A percentile compares a stretch with the other conserved stretches of the same genome.
phyloP scores from a whole-genome alignment of 257 asterid genomes.

The Craterostigma plantagineum region DNA sequence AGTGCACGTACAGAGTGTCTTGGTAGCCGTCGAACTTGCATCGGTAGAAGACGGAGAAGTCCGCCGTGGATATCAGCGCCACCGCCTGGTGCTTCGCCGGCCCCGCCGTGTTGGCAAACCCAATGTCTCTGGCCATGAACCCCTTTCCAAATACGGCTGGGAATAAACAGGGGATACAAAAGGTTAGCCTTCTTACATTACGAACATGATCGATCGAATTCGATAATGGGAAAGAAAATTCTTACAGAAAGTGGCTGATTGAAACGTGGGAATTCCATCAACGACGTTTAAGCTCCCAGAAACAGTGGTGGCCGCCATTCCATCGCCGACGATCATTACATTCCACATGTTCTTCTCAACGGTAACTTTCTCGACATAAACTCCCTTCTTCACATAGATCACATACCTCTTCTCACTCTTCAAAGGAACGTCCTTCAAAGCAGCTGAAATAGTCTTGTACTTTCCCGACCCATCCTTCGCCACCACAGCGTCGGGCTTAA shows the following conservation, averaged over 20 bases:
- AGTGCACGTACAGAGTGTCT: slow-evolving; percentile 5
- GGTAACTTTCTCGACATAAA: slow-evolving; percentile 30
- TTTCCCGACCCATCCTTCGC: slow-evolving; percentile 40
- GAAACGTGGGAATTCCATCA: slow-evolving; percentile 46
- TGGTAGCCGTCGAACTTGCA: slow-evolving; percentile 5
- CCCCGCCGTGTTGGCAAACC: slow-evolving; percentile 1
- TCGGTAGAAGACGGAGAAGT: slow-evolving; percentile 1
- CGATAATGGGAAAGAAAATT: neutral
- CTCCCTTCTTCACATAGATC: slow-evolving; percentile 33
- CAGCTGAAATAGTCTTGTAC: slow-evolving; percentile 24
- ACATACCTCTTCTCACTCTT: slow-evolving; percentile 30
- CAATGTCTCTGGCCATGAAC: slow-evolving; percentile 1
- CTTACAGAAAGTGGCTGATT: slow-evolving; percentile 37
- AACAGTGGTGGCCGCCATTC: slow-evolving; percentile 20
- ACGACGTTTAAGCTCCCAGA: slow-evolving; percentile 25
- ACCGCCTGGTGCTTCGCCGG: slow-evolving; percentile 5
- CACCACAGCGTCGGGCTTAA: slow-evolving; percentile 35
- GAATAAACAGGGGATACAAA: neutral
- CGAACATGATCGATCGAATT: too few relatives aligned
- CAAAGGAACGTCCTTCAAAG: slow-evolving; percentile 27
- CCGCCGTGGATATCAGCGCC: neutral
- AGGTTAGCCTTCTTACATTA: too few relatives aligned
- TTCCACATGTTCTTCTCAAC: slow-evolving; percentile 33
- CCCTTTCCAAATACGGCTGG: neutral
- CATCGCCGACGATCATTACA: slow-evolving; percentile 49